Conservation (phyloP, 1,284 basidiomycete species). For the Ustilago sp. region DNA sequence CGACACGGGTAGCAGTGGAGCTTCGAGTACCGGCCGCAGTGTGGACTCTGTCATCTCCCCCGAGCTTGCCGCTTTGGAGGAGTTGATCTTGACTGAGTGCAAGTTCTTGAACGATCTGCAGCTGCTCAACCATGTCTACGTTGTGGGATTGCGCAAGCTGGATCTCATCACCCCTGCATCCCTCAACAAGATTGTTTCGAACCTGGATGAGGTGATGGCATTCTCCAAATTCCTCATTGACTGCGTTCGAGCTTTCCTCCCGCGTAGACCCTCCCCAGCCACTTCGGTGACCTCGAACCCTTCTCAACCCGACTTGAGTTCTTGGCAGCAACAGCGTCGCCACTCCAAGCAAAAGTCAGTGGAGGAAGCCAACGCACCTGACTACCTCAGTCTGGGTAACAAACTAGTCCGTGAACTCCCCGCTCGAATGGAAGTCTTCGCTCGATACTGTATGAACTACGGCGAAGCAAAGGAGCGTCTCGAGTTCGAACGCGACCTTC, state of each 20-base stretch:
- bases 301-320: constrained; percentile 6
- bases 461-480: constrained; percentile 22
- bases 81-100: constrained; percentile 28
- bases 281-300: constrained; percentile 22
- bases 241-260: constrained; percentile 11
- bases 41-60: constrained; percentile 19
- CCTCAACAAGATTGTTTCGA: constrained; percentile 22
- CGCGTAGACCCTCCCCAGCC: constrained; percentile 6
- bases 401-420: constrained; percentile 23
- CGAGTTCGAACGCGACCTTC: constrained; percentile 17
- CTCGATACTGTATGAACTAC: constrained; percentile 22
- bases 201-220: constrained; percentile 29
- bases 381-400: constrained; percentile 20
- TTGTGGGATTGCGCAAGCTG: constrained; percentile 21
- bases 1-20: constrained; percentile 21
- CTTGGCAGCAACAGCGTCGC: not conserved
- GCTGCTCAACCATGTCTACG: constrained; percentile 27
- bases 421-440: constrained; percentile 23
- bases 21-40: constrained; percentile 18
- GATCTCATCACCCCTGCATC: constrained; percentile 18
- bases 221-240: constrained; percentile 25
- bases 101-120: constrained; percentile 29
- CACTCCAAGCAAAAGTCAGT: not conserved
- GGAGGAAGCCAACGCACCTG: not conserved
- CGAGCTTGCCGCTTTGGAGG: constrained; percentile 26